A percentile compares a stretch with the other conserved stretches of the same genome.
phyloP scores from a whole-genome alignment of 2,329 filamentous ascomycete genomes.

The Cladophialophora yegresii region DNA sequence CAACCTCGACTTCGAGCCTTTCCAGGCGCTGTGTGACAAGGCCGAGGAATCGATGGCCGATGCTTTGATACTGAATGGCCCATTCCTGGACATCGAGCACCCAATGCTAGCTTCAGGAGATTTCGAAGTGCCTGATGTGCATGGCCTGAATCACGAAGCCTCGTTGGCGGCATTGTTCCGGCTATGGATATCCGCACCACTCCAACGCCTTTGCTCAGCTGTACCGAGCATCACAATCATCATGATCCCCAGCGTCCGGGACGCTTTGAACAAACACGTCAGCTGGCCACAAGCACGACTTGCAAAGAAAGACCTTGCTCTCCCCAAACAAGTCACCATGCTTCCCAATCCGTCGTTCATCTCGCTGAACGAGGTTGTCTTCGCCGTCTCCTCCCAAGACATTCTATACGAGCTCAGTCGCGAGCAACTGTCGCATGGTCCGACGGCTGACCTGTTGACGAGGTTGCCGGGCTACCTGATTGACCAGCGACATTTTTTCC shows the following conservation, averaged over 20 bases:
- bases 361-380: slow-evolving; percentile 79
- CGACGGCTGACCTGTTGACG: slow-evolving; percentile 62
- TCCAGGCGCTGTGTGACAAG: slow-evolving; percentile 76
- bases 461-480: slow-evolving; percentile 76
- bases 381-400: slow-evolving; percentile 83
- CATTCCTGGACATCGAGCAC: slow-evolving; percentile 90
- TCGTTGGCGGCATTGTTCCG: slow-evolving; percentile 83
- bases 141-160: slow-evolving; percentile 69
- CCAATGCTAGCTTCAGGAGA: slow-evolving; percentile 80
- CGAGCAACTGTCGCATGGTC: slow-evolving; percentile 67
- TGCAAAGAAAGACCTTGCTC: slow-evolving; percentile 67
- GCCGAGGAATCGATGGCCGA: slow-evolving; percentile 76
- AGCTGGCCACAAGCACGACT: slow-evolving; percentile 82
- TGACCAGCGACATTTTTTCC: slow-evolving; percentile 88
- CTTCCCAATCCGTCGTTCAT: slow-evolving; percentile 90
- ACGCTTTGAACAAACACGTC: slow-evolving; percentile 78
- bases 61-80: slow-evolving; percentile 75
- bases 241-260: slow-evolving; percentile 78
- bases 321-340: slow-evolving; percentile 74
- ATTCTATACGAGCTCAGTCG: slow-evolving; percentile 76
- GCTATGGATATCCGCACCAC: slow-evolving; percentile 70
- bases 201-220: slow-evolving; percentile 68
- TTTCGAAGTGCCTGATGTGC: slow-evolving; percentile 67
- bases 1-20: slow-evolving; percentile 84
- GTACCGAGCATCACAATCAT: slow-evolving; percentile 81